Evolutionary conservation across 2,329 filamentous ascomycete genomes (phyloP), one percentile per base, ranked within the genome.

Genomic region (Colletotrichum orbiculare): DNA sequence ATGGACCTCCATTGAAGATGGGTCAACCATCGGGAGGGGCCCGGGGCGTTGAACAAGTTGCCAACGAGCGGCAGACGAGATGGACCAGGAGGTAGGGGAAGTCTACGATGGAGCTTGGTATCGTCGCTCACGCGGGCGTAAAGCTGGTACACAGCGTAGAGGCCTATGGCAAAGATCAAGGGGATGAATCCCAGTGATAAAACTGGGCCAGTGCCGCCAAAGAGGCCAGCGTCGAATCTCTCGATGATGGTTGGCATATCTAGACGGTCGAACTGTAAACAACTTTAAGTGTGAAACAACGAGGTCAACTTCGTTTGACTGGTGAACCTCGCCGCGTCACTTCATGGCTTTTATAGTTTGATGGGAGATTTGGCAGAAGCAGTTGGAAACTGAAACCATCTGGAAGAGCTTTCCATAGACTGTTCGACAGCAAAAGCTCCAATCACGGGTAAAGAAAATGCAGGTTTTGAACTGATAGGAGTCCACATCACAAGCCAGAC

Each of bases 1-100:
- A 10, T 17, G 8, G 53, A 42, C 7, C n/a, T 54, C 61, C 61
- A 64, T 35, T 54, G 56, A 8, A 46, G 35, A 13, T 64, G 56
- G 10, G 33, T 54, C 25, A 64, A 15, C 56, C 61, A 64, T 13
- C 56, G 46, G 37, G 43, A 45, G 11, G 8, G 35, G 2, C n/a
- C 2, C 3, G 61, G 61, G 11, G 37, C 41, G 15, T 64, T 64
- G 35, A 64, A 50, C 2, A 60, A 4, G n/a, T 64, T 64, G 0
- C 57, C 61, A 2, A 64, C 2, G 0, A 64, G 25, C 2, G 57
- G 50, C 8, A 54, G 42, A 2, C 25, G 49, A 2, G 57, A 50
- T 3, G 57, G 57, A 2, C 57, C 61, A 3, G 57, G 61, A 1
- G 61, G 61, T 0, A 64, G 58, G 4, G 57, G 38, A 2, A 64